Evolutionary conservation across 305 asterid genomes (phyloP), one percentile per base, ranked within the genome.

Genomic region (Fraxinus baroniana): DNA sequence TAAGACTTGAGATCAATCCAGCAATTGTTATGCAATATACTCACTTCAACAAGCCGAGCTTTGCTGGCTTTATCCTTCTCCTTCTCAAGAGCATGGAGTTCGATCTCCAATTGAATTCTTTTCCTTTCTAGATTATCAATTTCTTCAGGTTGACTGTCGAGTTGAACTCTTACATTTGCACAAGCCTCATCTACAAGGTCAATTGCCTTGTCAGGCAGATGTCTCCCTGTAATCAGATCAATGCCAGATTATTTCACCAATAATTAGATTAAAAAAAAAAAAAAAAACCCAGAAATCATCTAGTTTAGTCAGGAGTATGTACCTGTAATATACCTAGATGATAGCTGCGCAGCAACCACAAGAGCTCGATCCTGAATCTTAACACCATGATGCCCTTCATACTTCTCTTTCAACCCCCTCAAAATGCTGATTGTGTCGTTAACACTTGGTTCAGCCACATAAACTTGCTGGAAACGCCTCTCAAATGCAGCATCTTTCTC

Each of bases 401-500:
- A 95, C 74, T 89, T 94, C 91, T 95, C 98, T 83, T 95, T 95
- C 83, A 95, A 55, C 49, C 98, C 99, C 64, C 99, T 90, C 74
- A 95, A 84, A 72, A 94, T 95, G 62, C 94, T 94, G 20, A 94
- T 78, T 0, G 98, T 91, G 78, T 92, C 98, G 0, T 85, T 82
- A 1, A 95, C 95, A 35, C 95, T 93, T 0, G 98, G 98, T 87
- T 95, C 98, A 3, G 97, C 93, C 3, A 95, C 98, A 18, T 87
- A 94, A 55, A 95, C 98, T 85, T 94, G 98, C 89, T 95, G 98
- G 85, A 93, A 93, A 2, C 97, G 93, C 60, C 98, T 91, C 87
- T 95, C 99, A 0, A 95, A 95, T 1, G 99, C 99, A 70, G 98
- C 98, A 89, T 95, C 98, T 7, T 95, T 95, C 76, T 95, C 99